Base-by-base conservation (phyloP, 345 rosid species). In the Melaleuca alternifolia region DNA sequence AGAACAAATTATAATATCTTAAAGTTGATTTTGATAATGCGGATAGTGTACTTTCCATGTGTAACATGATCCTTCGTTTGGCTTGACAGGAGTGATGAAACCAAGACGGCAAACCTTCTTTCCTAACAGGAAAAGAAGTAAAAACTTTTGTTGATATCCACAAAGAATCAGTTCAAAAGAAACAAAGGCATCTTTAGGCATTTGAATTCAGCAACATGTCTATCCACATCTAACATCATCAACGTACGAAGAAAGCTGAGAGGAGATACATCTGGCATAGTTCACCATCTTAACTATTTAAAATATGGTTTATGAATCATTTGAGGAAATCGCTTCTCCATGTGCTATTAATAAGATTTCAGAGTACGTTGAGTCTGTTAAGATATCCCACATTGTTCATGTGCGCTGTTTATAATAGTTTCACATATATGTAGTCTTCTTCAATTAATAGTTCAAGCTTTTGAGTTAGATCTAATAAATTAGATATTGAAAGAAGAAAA, bases 51-150 rank as follows among this genome's bases (percentile, higher is more conserved):
- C 93, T 87, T 90, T 86, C 97, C 97, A 87, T 94, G 94, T 53
- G 89, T 93, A 76, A 94, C 96, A 51, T 94, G 91, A 89, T 94
- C 97, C 89, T 93, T 93, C 71, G 97, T 94, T 89, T 93, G 97
- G 94, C 97, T 94, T 7, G 97, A 94, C 51, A 94, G 85, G 83
- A 94, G 96, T 51, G 96, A 89, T 44, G 97, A 94, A 23, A 88
- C 88, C 88, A 93, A 88, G 88, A 94, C 95, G 10, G 97, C 95
- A 84, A 93, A 94, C 89, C 97, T 91, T 90, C 95, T 92, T 90
- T 94, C 96, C 97, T 94, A 33, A 44, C 84, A 46, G 50, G 83
- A 48, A 12, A 88, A 86, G 88, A 54, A 50, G 51, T 76, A 86
- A 71, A 59, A 28, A 51, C 51, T 54, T 54, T 50, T 30, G 71